Evolutionary conservation across 2,329 filamentous ascomycete genomes (phyloP).

Genomic region (Sclerotinia nivalis): DNA sequence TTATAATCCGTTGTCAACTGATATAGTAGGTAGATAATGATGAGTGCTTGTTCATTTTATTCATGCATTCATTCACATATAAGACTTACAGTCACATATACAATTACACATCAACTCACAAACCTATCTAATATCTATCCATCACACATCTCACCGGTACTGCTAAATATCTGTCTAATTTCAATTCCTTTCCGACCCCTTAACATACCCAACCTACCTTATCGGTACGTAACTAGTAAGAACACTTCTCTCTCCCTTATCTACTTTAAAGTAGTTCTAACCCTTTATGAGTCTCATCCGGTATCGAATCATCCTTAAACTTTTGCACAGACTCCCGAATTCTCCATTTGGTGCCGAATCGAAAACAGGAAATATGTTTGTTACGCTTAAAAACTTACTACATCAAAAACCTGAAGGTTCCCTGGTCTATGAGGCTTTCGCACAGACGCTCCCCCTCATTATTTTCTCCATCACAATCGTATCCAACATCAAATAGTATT

Average conservation of each 20-base stretch:
- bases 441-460: slow-evolving; percentile 3
- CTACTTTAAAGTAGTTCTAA: background rate
- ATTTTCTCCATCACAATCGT: background rate
- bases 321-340: slow-evolving; percentile 18
- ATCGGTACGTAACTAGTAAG: too few species aligned
- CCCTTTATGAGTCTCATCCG: background rate
- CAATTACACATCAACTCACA: too few species aligned
- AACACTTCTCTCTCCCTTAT: background rate
- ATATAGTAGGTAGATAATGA: too few species aligned
- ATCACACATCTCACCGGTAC: too few species aligned
- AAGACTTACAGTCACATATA: too few species aligned
- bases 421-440: slow-evolving; percentile 8
- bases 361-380: slow-evolving; percentile 5
- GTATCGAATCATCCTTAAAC: background rate
- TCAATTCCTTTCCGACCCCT: too few species aligned
- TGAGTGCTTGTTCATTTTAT: too few species aligned
- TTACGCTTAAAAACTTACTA: background rate
- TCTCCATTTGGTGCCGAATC: slow-evolving; percentile 9
- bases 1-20: too few species aligned
- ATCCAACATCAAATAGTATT: background rate
- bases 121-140: too few species aligned
- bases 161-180: too few species aligned
- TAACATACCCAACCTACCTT: background rate
- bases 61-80: too few species aligned
- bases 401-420: background rate